phyloP scores from a whole-genome alignment of 2,329 filamentous ascomycete genomes.

The Alternaria tenuissima region DNA sequence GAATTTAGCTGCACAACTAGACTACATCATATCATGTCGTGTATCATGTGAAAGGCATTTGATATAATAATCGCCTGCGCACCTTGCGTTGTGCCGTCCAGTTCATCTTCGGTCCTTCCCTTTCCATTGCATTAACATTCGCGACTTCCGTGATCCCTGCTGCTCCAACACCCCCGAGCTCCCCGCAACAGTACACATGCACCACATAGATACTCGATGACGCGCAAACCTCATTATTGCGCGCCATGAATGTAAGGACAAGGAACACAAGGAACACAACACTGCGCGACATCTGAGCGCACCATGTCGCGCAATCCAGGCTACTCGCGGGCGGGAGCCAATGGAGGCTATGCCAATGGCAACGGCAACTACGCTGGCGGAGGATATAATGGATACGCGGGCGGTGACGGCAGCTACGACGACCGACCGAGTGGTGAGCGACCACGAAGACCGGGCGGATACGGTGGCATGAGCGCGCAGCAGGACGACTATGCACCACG shows the following conservation, averaged over 20 bases:
- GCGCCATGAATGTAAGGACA: conserved; percentile 25
- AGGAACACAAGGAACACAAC: conserved; percentile 8
- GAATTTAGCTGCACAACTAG: not conserved
- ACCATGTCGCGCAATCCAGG: conserved; percentile 50
- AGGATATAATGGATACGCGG: conserved; percentile 33
- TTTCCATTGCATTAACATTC: not conserved
- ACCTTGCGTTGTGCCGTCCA: not conserved
- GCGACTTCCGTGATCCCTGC: conserved; percentile 23
- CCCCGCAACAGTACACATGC: conserved; percentile 31
- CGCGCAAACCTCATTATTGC: conserved; percentile 17
- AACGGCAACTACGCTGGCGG: conserved; percentile 40
- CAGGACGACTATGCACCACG: conserved; percentile 27
- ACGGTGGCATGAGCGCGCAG: conserved; percentile 36
- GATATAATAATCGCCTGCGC: not conserved
- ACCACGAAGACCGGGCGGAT: conserved; percentile 44
- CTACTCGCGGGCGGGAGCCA: conserved; percentile 42
- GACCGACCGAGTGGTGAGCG: conserved; percentile 37
- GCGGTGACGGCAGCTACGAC: conserved; percentile 24
- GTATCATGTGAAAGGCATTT: not conserved
- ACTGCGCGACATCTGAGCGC: conserved; percentile 16
- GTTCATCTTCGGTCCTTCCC: not conserved
- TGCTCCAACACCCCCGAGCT: conserved; percentile 37
- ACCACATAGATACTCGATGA: conserved; percentile 12
- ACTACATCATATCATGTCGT: not conserved
- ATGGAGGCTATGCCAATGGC: conserved; percentile 50